Evolutionary conservation across 106 monocot species (phyloP), one percentile per base, ranked within the genome.

Genomic region (Ottelia alismoides): DNA sequence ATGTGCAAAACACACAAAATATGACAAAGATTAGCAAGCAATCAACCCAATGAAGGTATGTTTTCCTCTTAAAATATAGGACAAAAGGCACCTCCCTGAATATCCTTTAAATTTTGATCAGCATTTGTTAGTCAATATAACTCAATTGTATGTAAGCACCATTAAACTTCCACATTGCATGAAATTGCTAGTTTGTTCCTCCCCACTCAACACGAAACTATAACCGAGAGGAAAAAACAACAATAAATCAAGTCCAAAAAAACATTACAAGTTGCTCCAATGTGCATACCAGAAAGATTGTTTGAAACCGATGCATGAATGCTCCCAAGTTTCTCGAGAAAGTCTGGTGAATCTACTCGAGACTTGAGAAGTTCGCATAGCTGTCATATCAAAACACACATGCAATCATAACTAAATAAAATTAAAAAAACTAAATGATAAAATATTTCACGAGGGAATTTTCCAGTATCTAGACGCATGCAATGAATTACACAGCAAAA

Each of bases 291-390:
- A 58, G 71, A 61, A 65, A 23, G 35, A 45, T 63, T 69, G 6
- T 72, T 61, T 49, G 47, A 60, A 27, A 62, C 55, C 30, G 77
- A 70, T 51, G 31, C 60, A 40, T 74, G 70, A n/a, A 65, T 68
- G 60, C 71, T 56, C 25, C 74, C 74, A 48, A 81, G 57, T 44
- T 77, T 86, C 59, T 77, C 77, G 40, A 87, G 75, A 53, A 82
- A 87, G 7, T 63, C 28, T 11, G 75, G 67, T 19, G 81, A 87
- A 69, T 78, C 73, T 56, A 82, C 63, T 65, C 70, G 84, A 22
- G 83, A 85, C 65, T 90, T 82, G 22, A 98, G 63, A 46, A 85
- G 85, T 56, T 82, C 67, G 49, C 82, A 65, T 57, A 98, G 30
- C 96, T 89, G 82, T 63, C 25, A 30, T 11, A 62, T 6, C 5